Evolutionary conservation across 257 asterid genomes (phyloP).

Genomic region (Solanum sejunctum): DNA sequence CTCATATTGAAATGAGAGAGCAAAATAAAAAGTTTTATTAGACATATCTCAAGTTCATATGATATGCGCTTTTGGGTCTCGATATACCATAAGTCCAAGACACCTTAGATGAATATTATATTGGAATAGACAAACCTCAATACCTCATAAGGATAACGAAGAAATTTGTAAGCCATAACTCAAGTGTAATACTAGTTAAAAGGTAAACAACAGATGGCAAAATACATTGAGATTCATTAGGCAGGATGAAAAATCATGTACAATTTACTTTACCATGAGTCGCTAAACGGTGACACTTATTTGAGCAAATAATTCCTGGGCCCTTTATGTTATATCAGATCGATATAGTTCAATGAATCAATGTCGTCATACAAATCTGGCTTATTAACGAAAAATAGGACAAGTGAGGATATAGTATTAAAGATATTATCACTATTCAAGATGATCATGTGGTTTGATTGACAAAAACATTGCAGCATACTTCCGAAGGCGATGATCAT

Average conservation of each 20-base stretch:
- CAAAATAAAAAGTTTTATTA: too few relatives aligned
- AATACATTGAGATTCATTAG: neutral
- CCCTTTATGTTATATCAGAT: neutral
- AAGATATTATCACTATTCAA: conserved; percentile 23
- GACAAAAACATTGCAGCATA: conserved; percentile 85
- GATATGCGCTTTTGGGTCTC: too few relatives aligned
- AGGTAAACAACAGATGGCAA: neutral
- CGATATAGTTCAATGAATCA: neutral
- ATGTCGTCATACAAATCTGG: neutral
- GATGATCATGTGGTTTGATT: conserved; percentile 86
- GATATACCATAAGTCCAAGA: too few relatives aligned
- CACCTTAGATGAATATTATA: too few relatives aligned
- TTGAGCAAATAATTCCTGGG: neutral
- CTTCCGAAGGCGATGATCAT: conserved; percentile 55
- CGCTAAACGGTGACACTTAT: neutral
- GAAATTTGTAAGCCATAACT: too few relatives aligned
- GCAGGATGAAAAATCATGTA: neutral
- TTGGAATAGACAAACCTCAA: too few relatives aligned
- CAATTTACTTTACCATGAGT: neutral
- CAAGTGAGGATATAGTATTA: neutral
- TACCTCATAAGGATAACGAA: too few relatives aligned
- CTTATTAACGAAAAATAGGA: neutral
- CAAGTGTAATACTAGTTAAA: too few relatives aligned
- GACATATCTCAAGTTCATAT: too few relatives aligned
- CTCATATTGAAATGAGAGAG: too few relatives aligned